These are phyloP conservation scores for Neurospora sp. DNA, from an alignment of 2,329 filamentous ascomycete genomes.

Conservation along the genomic window DNA sequence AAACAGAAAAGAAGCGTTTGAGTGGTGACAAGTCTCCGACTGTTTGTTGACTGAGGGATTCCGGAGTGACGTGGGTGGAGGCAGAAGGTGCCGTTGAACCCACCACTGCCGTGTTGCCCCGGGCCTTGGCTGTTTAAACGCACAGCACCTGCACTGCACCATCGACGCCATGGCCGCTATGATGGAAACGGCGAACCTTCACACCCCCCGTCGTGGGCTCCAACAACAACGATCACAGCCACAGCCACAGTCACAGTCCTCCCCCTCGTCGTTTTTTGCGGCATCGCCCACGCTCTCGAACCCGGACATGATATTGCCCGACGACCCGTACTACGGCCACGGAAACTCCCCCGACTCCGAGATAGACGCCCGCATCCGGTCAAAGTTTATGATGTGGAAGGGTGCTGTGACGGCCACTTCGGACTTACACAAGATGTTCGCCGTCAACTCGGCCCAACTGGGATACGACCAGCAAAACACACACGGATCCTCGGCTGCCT, in stretches of 20 bases:
- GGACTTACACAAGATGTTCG: conserved; percentile 33
- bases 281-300: conserved; percentile 83
- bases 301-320: conserved; percentile 87
- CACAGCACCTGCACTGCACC: neutral
- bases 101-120: neutral
- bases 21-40: neutral
- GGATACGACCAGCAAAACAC: conserved; percentile 21
- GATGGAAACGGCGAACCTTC: conserved; percentile 19
- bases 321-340: conserved; percentile 52
- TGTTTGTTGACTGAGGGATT: neutral
- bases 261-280: conserved; percentile 31
- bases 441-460: conserved; percentile 24
- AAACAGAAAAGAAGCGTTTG: neutral
- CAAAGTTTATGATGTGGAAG: conserved; percentile 43
- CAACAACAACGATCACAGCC: conserved; percentile 19
- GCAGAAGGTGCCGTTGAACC: neutral
- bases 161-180: neutral
- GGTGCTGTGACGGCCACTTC: conserved; percentile 22
- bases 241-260: conserved; percentile 27
- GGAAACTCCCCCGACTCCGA: conserved; percentile 42
- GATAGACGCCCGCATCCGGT: conserved; percentile 33
- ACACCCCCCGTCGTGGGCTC: neutral
- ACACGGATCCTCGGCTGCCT: conserved; percentile 28
- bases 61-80: neutral
- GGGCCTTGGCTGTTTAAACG: neutral